Percentiles rank a stretch among this genome's conserved stretches.
These are phyloP conservation scores for Trichoderma sp. DNA, from an alignment of 2,329 filamentous ascomycete species.

Conservation along the genomic window DNA sequence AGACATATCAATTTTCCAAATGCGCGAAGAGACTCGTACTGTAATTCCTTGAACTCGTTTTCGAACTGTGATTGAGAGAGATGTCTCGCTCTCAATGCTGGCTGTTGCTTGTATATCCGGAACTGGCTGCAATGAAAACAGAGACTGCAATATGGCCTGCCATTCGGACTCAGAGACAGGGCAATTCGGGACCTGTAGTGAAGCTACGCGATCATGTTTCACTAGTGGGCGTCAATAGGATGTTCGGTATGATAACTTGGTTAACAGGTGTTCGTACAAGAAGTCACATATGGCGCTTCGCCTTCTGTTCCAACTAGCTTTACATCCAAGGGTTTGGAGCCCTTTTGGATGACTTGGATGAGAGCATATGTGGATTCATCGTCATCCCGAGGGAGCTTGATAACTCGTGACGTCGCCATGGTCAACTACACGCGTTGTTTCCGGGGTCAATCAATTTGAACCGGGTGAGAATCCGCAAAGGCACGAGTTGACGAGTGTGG, in stretches of 20 bases:
- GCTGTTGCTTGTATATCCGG: slow-evolving; percentile 60
- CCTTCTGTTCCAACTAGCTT: slow-evolving; percentile 69
- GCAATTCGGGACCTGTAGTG: slow-evolving; percentile 53
- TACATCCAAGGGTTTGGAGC: slow-evolving; percentile 57
- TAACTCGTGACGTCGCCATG: slow-evolving; percentile 40
- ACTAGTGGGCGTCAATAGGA: slow-evolving; percentile 39
- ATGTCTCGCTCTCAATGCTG: slow-evolving; percentile 50
- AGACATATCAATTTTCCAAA: slow-evolving; percentile 13
- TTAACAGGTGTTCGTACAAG: slow-evolving; percentile 45
- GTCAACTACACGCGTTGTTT: slow-evolving; percentile 16
- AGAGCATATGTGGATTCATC: slow-evolving; percentile 56
- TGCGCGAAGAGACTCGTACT: slow-evolving; percentile 41
- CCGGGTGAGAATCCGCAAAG: too few relatives aligned
- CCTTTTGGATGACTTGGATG: slow-evolving; percentile 54
- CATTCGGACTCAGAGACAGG: slow-evolving; percentile 63
- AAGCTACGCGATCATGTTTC: slow-evolving; percentile 53
- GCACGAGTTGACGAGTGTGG: not conserved
- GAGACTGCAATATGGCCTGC: slow-evolving; percentile 57
- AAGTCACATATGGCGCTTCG: slow-evolving; percentile 55
- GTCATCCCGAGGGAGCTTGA: slow-evolving; percentile 59
- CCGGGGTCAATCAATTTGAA: not conserved
- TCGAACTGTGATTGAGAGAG: slow-evolving; percentile 60
- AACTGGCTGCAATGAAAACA: slow-evolving; percentile 53
- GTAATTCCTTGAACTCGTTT: slow-evolving; percentile 68
- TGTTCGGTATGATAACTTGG: not conserved